Evolutionary conservation across 1,139 yeast genomes (phyloP), one percentile per base, ranked within the genome.

Genomic region (Geotrichum candidum): DNA sequence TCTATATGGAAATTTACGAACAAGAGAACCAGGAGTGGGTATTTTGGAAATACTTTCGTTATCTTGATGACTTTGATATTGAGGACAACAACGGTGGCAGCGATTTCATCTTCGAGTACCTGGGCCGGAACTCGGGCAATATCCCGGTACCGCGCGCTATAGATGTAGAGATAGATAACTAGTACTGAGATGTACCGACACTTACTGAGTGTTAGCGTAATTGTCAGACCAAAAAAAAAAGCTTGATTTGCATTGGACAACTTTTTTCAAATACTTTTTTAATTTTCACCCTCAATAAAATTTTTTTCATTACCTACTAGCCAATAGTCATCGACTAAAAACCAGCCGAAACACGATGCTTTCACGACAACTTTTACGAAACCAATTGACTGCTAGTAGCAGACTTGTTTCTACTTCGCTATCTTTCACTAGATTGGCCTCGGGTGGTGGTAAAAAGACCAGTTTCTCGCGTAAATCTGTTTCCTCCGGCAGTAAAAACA

Each of bases 1-100:
- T 94, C 66, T 94, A 94, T 73, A 96, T 92, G 71, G 90, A 91
- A 73, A 91, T 94, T 62, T 94, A 92, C 72, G 84, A 83, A 54
- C 97, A 91, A 75, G 99, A 94, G 74, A 86, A 84, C 56, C 83
- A 83, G 68, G 97, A 91, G 68, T 90, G 92, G 69, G 88, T 87
- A 1, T 92, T 88, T 76, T 86, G 88, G 66, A 95, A 95, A 0
- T 92, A 91, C 71, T 92, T 88, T 75, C 88, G 89, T 38, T 92
- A 87, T 72, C 85, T 91, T 67, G 98, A 92, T 74, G 83, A 88
- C 53, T 89, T 87, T 41, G 48, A 41, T 9, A 41, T 41, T 41
- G 48, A 41, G 18, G 48, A 41, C 22, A 41, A 41, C 22, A 41
- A 41, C 18, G 48, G 48, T n/a, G 48, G 23, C 18, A 41, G 48